Base-by-base conservation (phyloP, 495 filamentous ascomycete species). In the Pyronema domesticum region DNA sequence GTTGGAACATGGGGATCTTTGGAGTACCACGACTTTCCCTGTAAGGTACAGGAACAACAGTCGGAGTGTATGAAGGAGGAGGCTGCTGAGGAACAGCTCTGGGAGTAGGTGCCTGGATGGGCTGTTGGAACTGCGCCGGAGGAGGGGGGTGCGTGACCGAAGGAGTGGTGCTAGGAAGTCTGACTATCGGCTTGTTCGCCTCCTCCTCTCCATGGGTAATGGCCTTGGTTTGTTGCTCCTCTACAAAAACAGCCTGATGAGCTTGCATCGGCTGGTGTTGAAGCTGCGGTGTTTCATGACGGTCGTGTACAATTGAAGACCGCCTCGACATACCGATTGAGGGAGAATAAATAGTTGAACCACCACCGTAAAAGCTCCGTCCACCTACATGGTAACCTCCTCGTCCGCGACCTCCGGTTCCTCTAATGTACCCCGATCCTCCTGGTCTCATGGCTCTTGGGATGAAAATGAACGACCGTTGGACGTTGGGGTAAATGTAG, bases 381-480 rank as follows among this genome's bases (percentile, higher is more conserved):
- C 84, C 59, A n/a, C 40, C 39, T 8, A 81, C 72, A 5, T 76
- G 79, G 54, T 77, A 78, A 7, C 81, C 82, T 0, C 80, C 82
- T 49, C 82, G 77, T 33, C 82, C 81, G 60, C 83, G 78, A 36
- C 75, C 75, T 30, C 80, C 72, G 23, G 78, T 75, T 46, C 86
- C 81, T 37, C 82, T 57, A 30, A 65, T 65, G 51, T 62, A 65
- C 8, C 63, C 63, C 44, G 63, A 65, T 23, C 62, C 63, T 11
- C 63, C 95, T 40, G 93, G 93, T 60, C 91, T 77, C 68, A 93
- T 76, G 13, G 91, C 89, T 61, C 91, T 76, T 14, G 91, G 91
- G 54, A 99, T 99, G 69, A 99, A 99, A 59, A 96, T 93, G 65
- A 99, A 99, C 0, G 91, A 95, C 53, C 91, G 76, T 53, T 94